phyloP scores from a whole-genome alignment of 495 filamentous ascomycete genomes.

The Aspergillus sparsus region DNA sequence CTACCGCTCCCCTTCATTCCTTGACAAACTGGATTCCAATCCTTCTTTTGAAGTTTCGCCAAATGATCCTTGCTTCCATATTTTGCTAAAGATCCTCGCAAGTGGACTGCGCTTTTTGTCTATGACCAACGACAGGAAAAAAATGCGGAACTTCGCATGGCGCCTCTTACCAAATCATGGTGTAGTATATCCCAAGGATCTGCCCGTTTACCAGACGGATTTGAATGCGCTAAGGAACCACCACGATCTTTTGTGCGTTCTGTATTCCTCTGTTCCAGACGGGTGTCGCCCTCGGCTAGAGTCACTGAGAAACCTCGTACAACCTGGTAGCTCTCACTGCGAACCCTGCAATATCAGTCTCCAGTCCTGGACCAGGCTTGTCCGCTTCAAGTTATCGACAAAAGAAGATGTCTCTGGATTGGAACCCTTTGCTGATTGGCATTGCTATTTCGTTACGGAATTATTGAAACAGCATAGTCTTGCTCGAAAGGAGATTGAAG shows the following conservation, averaged over 20 bases:
- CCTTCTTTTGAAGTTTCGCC: conserved; percentile 61
- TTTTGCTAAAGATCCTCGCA: conserved; percentile 85
- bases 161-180: conserved; percentile 88
- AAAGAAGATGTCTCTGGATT: conserved; percentile 53
- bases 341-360: conserved; percentile 85
- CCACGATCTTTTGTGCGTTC: conserved; percentile 84
- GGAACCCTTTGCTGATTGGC: conserved; percentile 68
- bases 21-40: conserved; percentile 66
- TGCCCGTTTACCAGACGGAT: conserved; percentile 68
- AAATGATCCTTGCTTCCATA: conserved; percentile 86
- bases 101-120: conserved; percentile 64
- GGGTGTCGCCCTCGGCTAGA: conserved; percentile 67
- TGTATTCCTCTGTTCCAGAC: conserved; percentile 83
- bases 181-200: conserved; percentile 81
- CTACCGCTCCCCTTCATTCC: conserved; percentile 73
- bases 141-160: conserved; percentile 73
- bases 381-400: conserved; percentile 69
- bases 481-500: conserved; percentile 62
- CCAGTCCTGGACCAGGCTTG: conserved; percentile 76
- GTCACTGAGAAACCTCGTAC: conserved; percentile 75
- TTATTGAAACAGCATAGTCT: conserved; percentile 59
- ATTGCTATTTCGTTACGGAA: conserved; percentile 57
- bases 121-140: conserved; percentile 62
- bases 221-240: conserved; percentile 90
- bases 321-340: conserved; percentile 74